A percentile compares a stretch with the other conserved stretches of the same genome.
These are phyloP conservation scores for Solanum tarapatanum DNA, from an alignment of 257 asterid species.

Conservation along the genomic window DNA sequence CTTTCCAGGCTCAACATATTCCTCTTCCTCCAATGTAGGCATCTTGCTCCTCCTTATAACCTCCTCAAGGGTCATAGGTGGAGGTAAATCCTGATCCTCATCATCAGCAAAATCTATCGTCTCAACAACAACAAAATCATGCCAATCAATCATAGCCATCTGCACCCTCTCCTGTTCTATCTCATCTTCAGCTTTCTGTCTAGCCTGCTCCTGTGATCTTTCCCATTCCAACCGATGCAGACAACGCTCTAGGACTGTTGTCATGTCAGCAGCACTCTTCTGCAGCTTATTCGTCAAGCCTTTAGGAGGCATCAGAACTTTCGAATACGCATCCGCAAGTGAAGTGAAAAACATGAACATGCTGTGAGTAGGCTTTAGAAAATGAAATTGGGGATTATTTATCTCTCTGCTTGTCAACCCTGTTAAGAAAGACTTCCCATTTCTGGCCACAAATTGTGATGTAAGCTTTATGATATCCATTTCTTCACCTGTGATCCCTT, in stretches of 20 bases:
- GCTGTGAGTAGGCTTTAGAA: slow-evolving; percentile 86
- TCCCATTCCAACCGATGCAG: slow-evolving; percentile 93
- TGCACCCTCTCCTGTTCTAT: slow-evolving; percentile 74
- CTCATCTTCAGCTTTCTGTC: slow-evolving; percentile 95
- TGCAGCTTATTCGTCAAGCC: slow-evolving; percentile 64
- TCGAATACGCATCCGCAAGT: slow-evolving; percentile 91
- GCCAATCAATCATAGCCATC: slow-evolving; percentile 99
- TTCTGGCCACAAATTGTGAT: slow-evolving; percentile 90
- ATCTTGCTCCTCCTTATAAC: slow-evolving; percentile 92
- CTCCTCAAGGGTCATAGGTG: slow-evolving; percentile 95
- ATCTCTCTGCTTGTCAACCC: slow-evolving; percentile 89
- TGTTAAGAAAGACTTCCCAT: slow-evolving; percentile 81
- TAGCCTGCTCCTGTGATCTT: slow-evolving; percentile 83
- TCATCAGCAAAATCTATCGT: slow-evolving; percentile 89
- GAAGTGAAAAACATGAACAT: slow-evolving; percentile 96
- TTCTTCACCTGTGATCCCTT: slow-evolving; percentile 91
- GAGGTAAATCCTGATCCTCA: slow-evolving; percentile 89
- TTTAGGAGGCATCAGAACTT: slow-evolving; percentile 85
- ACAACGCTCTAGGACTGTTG: slow-evolving; percentile 79
- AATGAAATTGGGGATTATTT: slow-evolving; percentile 77
- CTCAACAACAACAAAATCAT: slow-evolving; percentile 92
- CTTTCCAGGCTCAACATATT: slow-evolving; percentile 69
- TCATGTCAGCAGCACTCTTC: slow-evolving; percentile 68
- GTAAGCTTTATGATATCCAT: slow-evolving; percentile 87
- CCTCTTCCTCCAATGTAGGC: slow-evolving; percentile 62